Base-by-base conservation (phyloP, 768 basidiomycete species). In the Podaxis sp. region DNA sequence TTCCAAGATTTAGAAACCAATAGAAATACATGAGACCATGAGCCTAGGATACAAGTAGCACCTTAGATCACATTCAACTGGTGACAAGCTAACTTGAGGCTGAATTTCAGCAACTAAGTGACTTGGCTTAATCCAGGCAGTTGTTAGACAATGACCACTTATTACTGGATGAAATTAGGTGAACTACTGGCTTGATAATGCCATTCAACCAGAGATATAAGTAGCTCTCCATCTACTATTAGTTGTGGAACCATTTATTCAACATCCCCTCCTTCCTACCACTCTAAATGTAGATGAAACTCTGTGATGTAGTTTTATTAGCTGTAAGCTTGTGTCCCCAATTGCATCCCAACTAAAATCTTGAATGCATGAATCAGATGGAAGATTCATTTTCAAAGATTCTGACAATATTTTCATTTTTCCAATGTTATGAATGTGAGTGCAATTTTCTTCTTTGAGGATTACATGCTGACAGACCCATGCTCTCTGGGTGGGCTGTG, bases 121-220 rank as follows among this genome's bases (percentile, higher is more conserved):
- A 15, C 22, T 19, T 52, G 9, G 50, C 47, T 22, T 33, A 27
- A 29, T 51, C 36, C 13, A 50, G 58, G 7, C 58, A 51, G 19
- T 50, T 59, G 7, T 38, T 50, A 17, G 37, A 33, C 25, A 36
- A 24, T 13, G 58, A 59, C 17, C 58, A 22, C 12, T 19, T 11
- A 17, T 29, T 33, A 25, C 47, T 59, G 13, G 58, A 59, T 2
- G 58, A 59, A 22, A 59, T 59, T 8, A 50, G 49, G 25, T n/a
- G 36, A 3, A 51, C 38, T 25, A 47, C 37, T 19, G 36, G 57
- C 15, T 19, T 58, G 46, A 58, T 27, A 2, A 49, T 57, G n/a
- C 11, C 41, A 25, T 25, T 25, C 24, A 25, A 25, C 24, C 24
- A 25, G 24, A 25, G 24, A 25, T 25, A 25, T 25, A 25, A 24